A percentile compares a stretch with the other conserved stretches of the same genome.
Conservation (phyloP, 495 filamentous ascomycete genomes). For the Penicillium chermesinum region DNA sequence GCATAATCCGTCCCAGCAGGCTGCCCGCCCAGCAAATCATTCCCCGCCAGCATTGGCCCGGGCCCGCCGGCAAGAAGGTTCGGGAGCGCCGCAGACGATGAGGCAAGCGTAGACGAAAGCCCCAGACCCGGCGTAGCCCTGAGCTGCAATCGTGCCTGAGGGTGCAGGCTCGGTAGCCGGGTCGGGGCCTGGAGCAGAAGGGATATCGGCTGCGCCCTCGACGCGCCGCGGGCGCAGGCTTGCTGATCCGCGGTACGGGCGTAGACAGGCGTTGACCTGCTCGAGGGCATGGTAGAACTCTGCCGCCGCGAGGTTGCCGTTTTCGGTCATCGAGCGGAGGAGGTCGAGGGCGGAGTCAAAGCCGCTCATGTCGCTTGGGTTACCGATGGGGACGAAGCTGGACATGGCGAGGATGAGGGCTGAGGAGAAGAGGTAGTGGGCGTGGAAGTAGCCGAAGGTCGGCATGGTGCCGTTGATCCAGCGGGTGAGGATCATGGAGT, state of each 20-base stretch:
- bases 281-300: constrained; percentile 39
- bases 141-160: neutral
- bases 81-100: neutral
- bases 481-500: constrained; percentile 38
- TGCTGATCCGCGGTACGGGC: constrained; percentile 17
- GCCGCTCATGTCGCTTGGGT: constrained; percentile 27
- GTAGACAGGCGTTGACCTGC: constrained; percentile 33
- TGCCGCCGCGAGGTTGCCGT: constrained; percentile 38
- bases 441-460: constrained; percentile 43
- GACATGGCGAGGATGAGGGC: constrained; percentile 41
- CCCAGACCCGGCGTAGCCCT: too few relatives aligned
- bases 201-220: neutral
- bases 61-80: constrained; percentile 1
- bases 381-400: constrained; percentile 37
- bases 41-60: constrained; percentile 1
- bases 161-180: neutral
- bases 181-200: neutral
- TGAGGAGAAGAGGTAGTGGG: constrained; percentile 44
- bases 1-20: constrained; percentile 8
- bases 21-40: constrained; percentile 2
- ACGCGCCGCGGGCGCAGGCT: neutral
- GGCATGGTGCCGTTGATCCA: constrained; percentile 44
- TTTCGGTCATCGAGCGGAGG: constrained; percentile 36
- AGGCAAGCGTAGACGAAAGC: neutral
- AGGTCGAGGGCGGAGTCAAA: constrained; percentile 40